Evolutionary conservation across 164 flowering plant species (phyloP).

Genomic region (Vitis labrusca): DNA sequence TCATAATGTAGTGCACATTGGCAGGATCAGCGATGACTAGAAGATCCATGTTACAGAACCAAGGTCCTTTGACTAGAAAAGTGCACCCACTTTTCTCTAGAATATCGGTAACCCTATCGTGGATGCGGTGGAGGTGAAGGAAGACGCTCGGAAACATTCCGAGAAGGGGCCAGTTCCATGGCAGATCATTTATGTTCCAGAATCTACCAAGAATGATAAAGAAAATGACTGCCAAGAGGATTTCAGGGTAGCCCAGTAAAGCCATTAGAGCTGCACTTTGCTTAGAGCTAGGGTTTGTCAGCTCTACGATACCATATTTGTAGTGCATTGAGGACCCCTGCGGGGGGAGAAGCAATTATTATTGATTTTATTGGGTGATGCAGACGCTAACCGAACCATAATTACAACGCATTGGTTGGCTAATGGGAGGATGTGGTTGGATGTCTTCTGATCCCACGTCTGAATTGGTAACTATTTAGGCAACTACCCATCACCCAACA

Average conservation of each 20-base stretch:
- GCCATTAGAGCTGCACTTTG: neutral
- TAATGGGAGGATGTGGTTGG: too few species aligned
- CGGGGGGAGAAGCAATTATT: too few species aligned
- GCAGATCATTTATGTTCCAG: neutral
- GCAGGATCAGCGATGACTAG: conserved; percentile 30
- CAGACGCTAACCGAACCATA: too few species aligned
- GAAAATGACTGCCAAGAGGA: conserved; percentile 10
- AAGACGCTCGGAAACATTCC: conserved; percentile 31
- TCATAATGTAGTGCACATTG: conserved; percentile 36
- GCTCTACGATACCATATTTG: neutral
- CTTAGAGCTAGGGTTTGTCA: neutral
- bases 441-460: too few species aligned
- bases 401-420: too few species aligned
- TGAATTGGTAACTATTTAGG: too few species aligned
- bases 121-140: conserved; percentile 14
- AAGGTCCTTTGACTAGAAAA: conserved; percentile 37
- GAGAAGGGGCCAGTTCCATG: conserved; percentile 9
- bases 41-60: conserved; percentile 28
- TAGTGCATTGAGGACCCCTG: neutral
- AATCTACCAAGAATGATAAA: conserved; percentile 7
- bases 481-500: neutral
- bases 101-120: conserved; percentile 10
- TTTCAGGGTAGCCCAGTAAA: conserved; percentile 16
- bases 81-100: conserved; percentile 20
- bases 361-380: too few species aligned